These are phyloP conservation scores for Pisolithus thermaeus DNA, from an alignment of 1,284 basidiomycete genomes.

Conservation along the genomic window DNA sequence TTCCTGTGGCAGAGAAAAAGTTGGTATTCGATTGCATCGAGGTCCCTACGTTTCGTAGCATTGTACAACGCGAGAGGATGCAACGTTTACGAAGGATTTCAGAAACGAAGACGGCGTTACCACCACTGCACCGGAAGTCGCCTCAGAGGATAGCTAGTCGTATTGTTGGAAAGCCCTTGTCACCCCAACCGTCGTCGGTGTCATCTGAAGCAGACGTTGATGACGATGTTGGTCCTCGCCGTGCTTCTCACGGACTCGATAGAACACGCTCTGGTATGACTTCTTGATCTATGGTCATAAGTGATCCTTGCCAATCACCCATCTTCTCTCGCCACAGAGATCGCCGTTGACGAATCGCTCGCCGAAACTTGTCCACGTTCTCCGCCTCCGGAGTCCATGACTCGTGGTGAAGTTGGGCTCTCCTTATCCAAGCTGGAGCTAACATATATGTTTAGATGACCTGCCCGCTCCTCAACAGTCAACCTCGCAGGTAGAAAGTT, in stretches of 20 bases:
- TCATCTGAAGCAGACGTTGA: slow-evolving; percentile 19
- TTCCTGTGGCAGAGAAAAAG: slow-evolving; percentile 13
- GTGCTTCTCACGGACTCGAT: slow-evolving; percentile 19
- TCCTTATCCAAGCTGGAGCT: not conserved
- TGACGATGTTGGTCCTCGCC: slow-evolving; percentile 29
- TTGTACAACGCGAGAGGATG: slow-evolving; percentile 6
- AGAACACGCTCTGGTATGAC: slow-evolving; percentile 20
- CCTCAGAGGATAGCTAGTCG: not conserved
- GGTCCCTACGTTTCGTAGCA: slow-evolving; percentile 17
- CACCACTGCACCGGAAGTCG: not conserved
- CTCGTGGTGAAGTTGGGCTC: not conserved
- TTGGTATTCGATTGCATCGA: slow-evolving; percentile 24
- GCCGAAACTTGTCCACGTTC: slow-evolving; percentile 6
- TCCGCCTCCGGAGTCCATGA: not conserved
- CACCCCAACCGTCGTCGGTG: slow-evolving; percentile 1
- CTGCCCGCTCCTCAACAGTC: not conserved
- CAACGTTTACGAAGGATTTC: not conserved
- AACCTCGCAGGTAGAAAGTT: slow-evolving; percentile 7
- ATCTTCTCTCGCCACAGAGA: slow-evolving; percentile 10
- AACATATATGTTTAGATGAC: slow-evolving; percentile 8
- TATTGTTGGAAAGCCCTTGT: not conserved
- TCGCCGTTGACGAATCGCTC: slow-evolving; percentile 20
- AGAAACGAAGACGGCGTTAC: not conserved
- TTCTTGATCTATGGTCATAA: not conserved
- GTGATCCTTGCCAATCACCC: not conserved